Evolutionary conservation across 2,329 filamentous ascomycete species (phyloP).

Genomic region (Pseudocercospora ulei): DNA sequence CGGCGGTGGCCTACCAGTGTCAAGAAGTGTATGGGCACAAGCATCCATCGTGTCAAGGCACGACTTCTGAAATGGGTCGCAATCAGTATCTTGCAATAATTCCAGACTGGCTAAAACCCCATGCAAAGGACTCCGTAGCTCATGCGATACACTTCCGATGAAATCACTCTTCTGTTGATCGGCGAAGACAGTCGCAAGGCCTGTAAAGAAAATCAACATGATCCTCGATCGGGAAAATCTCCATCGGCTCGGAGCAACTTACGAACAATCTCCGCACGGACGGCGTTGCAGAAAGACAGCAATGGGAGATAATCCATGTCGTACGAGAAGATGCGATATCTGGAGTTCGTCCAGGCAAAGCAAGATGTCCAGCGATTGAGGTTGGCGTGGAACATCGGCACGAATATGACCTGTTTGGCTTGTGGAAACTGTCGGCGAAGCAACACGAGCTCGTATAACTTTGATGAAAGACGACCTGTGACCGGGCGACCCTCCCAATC

Average conservation of each 20-base stretch:
- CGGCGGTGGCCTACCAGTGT: conserved; percentile 10
- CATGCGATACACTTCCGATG: conserved; percentile 43
- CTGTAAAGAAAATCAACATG: no score
- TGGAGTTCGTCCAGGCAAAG: conserved; percentile 40
- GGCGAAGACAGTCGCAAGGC: conserved; percentile 33
- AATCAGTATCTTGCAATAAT: conserved; percentile 42
- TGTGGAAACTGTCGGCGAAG: conserved; percentile 36
- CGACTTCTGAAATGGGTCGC: conserved; percentile 23
- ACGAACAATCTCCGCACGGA: conserved; percentile 32
- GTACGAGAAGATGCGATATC: conserved; percentile 34
- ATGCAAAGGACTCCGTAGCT: conserved; percentile 38
- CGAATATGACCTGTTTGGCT: conserved; percentile 43
- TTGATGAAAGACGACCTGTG: conserved; percentile 17
- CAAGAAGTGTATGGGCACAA: conserved; percentile 19
- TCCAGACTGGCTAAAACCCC: conserved; percentile 31
- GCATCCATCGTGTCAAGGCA: conserved; percentile 23
- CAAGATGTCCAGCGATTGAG: conserved; percentile 25
- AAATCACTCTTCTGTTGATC: conserved; percentile 42
- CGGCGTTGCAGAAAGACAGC: conserved; percentile 35
- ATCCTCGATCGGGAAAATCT: no score
- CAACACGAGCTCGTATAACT: conserved; percentile 22
- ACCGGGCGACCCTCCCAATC: conserved; percentile 20
- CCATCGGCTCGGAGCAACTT: no score
- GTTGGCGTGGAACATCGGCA: conserved; percentile 45
- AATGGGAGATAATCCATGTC: conserved; percentile 34